Percentiles rank a stretch among this genome's conserved stretches.
Evolutionary conservation across 2,329 filamentous ascomycete genomes (phyloP).

Genomic region (Penicillium brasilianum): DNA sequence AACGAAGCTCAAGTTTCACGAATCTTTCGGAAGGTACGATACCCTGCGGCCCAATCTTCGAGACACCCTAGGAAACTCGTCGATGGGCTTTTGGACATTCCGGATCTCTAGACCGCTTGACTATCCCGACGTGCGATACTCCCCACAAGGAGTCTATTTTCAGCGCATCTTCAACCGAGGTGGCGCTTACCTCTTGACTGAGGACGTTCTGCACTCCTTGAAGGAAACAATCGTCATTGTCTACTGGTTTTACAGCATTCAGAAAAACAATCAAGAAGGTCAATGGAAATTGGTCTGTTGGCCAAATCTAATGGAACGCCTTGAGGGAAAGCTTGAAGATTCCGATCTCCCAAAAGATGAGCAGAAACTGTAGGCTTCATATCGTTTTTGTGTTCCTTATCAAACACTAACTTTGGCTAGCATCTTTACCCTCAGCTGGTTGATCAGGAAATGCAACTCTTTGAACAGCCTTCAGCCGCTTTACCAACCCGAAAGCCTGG

Average conservation of each 20-base stretch:
- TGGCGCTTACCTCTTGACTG: conserved; percentile 46
- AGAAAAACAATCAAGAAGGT: conserved; percentile 33
- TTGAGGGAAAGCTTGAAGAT: conserved; percentile 34
- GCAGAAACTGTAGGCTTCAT: conserved; percentile 6
- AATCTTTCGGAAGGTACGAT: conserved; percentile 40
- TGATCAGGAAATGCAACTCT: conserved; percentile 36
- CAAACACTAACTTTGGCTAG: conserved; percentile 12
- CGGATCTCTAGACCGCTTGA: conserved; percentile 36
- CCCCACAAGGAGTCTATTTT: conserved; percentile 26
- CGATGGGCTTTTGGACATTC: conserved; percentile 44
- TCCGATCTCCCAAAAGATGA: conserved; percentile 19
- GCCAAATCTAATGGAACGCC: conserved; percentile 44
- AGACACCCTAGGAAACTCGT: conserved; percentile 27
- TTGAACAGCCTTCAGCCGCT: conserved; percentile 12
- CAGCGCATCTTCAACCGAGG: conserved; percentile 48
- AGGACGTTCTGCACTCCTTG: conserved; percentile 42
- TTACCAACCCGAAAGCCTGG: conserved; percentile 27
- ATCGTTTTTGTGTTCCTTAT: background rate
- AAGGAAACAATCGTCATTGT: conserved; percentile 39
- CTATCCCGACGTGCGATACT: conserved; percentile 22
- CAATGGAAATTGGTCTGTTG: conserved; percentile 47
- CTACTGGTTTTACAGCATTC: conserved; percentile 41
- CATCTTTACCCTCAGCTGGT: conserved; percentile 10
- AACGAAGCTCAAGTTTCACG: conserved; percentile 40
- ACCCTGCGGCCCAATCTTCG: conserved; percentile 33